A percentile compares a stretch with the other conserved stretches of the same genome.
Conservation (phyloP, 225 moss, liverwort and hornwort genomes). For the Bryum argenteum region DNA sequence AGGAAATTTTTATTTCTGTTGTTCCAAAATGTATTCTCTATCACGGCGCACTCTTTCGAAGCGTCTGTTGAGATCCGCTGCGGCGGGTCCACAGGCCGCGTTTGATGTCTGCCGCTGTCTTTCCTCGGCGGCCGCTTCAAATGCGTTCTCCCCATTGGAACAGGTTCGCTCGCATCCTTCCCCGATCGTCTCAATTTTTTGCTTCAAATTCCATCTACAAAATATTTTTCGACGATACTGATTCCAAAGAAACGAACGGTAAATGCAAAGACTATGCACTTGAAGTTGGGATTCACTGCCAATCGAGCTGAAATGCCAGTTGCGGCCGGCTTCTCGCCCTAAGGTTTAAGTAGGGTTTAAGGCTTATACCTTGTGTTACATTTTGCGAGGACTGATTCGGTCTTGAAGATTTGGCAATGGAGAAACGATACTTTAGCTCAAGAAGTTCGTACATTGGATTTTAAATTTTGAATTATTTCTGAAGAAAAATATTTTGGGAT, state of each 20-base stretch:
- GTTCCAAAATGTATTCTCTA: constrained; percentile 42
- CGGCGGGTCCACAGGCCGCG: constrained; percentile 24
- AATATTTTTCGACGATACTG: neutral
- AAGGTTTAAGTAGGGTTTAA: constrained; percentile 53
- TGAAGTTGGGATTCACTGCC: neutral
- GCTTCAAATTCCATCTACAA: neutral
- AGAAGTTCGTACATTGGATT: neutral
- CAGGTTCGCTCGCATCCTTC: constrained; percentile 23
- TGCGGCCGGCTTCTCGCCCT: constrained; percentile 4
- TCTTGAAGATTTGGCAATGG: neutral
- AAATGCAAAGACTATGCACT: neutral
- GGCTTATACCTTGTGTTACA: constrained; percentile 2
- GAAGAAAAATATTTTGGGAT: neutral
- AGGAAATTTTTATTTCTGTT: neutral
- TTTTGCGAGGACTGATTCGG: neutral
- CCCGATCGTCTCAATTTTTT: neutral
- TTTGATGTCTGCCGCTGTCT: constrained; percentile 41
- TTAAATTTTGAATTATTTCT: neutral
- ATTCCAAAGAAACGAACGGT: neutral
- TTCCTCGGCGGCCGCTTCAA: constrained; percentile 30
- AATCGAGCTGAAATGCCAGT: neutral
- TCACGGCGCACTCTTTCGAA: constrained; percentile 48
- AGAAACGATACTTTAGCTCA: neutral
- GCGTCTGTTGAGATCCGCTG: constrained; percentile 45
- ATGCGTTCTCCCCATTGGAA: constrained; percentile 14